Evolutionary conservation across 306 rosid species (phyloP).

Genomic region (Castanospermum australe): DNA sequence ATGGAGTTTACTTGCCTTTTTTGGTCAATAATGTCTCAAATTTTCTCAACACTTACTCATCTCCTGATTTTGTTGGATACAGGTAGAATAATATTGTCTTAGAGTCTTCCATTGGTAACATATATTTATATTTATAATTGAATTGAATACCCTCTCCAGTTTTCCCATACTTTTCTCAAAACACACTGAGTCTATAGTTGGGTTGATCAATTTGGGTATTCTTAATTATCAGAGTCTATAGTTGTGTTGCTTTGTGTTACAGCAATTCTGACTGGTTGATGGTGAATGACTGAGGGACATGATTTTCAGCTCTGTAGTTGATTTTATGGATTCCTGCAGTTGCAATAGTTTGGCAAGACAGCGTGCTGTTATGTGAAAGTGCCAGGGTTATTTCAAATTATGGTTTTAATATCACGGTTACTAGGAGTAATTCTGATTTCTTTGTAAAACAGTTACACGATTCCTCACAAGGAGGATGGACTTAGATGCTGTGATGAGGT

Average conservation of each 20-base stretch:
- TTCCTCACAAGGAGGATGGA: slow-evolving; percentile 67
- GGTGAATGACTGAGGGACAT: background rate
- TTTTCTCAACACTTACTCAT: slow-evolving; percentile 53
- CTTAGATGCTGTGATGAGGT: slow-evolving; percentile 59
- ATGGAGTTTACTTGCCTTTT: slow-evolving; percentile 69
- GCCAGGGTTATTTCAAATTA: background rate
- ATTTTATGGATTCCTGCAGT: background rate
- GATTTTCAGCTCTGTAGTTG: background rate
- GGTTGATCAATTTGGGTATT: background rate
- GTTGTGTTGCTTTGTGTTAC: too few relatives aligned
- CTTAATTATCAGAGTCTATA: too few relatives aligned
- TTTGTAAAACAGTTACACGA: slow-evolving; percentile 45
- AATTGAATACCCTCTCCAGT: background rate
- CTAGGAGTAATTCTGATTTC: background rate
- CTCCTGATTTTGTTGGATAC: slow-evolving; percentile 68
- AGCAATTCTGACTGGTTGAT: too few relatives aligned
- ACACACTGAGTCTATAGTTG: background rate
- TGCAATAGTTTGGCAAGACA: background rate
- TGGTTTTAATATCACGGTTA: background rate
- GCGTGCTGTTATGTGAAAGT: background rate
- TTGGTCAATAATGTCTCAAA: slow-evolving; percentile 56
- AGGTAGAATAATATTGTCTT: slow-evolving; percentile 39
- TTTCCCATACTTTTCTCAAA: background rate
- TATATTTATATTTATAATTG: background rate
- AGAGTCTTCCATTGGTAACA: background rate